A percentile compares a stretch with the other conserved stretches of the same genome.
phyloP scores from a whole-genome alignment of 495 filamentous ascomycete genomes.

The Daldinia concentrica region DNA sequence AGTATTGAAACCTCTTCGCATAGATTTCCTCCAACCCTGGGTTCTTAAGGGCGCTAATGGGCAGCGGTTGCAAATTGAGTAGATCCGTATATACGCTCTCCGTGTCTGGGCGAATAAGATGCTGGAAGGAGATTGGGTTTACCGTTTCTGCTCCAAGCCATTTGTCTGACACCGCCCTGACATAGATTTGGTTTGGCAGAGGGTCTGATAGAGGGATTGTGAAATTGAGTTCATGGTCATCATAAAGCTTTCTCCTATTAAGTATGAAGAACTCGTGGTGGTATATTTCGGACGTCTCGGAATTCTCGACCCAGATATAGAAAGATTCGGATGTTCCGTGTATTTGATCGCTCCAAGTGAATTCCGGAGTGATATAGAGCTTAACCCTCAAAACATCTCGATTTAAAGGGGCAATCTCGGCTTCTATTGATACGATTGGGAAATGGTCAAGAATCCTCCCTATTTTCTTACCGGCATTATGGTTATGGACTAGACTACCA shows the following conservation, averaged over 20 bases:
- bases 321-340: slow-evolving; percentile 95
- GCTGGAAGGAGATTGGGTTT: slow-evolving; percentile 93
- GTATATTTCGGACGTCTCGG: slow-evolving; percentile 96
- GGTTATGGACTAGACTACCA: slow-evolving; percentile 89
- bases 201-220: slow-evolving; percentile 96
- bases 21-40: slow-evolving; percentile 88
- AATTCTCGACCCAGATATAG: slow-evolving; percentile 99
- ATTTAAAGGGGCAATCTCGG: slow-evolving; percentile 95
- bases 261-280: slow-evolving; percentile 98
- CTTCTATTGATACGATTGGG: slow-evolving; percentile 86
- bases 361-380: slow-evolving; percentile 86
- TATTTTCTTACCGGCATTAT: slow-evolving; percentile 82
- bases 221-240: slow-evolving; percentile 96
- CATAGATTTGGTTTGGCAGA: slow-evolving; percentile 92
- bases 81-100: slow-evolving; percentile 97
- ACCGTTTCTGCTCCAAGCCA: slow-evolving; percentile 99
- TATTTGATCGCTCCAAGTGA: slow-evolving; percentile 94
- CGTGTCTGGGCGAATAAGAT: slow-evolving; percentile 95
- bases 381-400: slow-evolving; percentile 90
- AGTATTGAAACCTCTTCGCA: slow-evolving; percentile 86
- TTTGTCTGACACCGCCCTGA: slow-evolving; percentile 90
- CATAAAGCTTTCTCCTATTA: slow-evolving; percentile 84
- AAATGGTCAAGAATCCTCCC: slow-evolving; percentile 87
- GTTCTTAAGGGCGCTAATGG: slow-evolving; percentile 88
- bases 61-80: slow-evolving; percentile 88